A percentile compares a stretch with the other conserved stretches of the same genome.
phyloP scores from a whole-genome alignment of 116 monocot species.

The Trichopus zeylanicus region DNA sequence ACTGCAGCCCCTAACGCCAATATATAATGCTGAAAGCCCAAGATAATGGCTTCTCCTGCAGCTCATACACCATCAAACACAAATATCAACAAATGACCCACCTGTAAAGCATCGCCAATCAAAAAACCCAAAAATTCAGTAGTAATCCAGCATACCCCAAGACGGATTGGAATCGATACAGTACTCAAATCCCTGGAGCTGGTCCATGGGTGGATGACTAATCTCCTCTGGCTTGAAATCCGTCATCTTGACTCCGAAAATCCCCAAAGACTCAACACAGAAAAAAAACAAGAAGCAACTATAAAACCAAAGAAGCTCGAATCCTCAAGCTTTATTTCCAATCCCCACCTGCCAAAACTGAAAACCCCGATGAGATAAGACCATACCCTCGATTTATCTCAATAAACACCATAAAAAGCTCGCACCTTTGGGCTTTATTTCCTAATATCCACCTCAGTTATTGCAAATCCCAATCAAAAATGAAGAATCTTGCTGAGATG shows the following conservation, averaged over 20 bases:
- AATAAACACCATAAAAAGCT: not conserved
- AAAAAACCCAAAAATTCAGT: not conserved
- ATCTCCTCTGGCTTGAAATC: conserved; percentile 76
- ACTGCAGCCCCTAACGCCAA: conserved; percentile 81
- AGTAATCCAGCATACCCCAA: conserved; percentile 48
- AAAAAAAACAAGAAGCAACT: no score
- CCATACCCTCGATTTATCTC: not conserved
- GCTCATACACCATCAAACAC: not conserved
- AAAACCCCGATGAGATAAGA: not conserved
- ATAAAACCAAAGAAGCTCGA: no score
- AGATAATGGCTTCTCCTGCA: conserved; percentile 76
- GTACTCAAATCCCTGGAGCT: conserved; percentile 86
- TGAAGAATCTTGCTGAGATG: no score
- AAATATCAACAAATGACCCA: not conserved
- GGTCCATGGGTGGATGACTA: conserved; percentile 79
- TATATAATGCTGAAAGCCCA: conserved; percentile 97
- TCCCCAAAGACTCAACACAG: no score
- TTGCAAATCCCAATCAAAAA: no score
- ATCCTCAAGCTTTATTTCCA: conserved; percentile 1
- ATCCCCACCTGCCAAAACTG: not conserved
- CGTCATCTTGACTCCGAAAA: no score
- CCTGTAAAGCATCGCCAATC: not conserved
- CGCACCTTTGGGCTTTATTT: not conserved
- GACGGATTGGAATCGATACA: conserved; percentile 91
- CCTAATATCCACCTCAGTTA: no score